These are phyloP conservation scores for Rhizopus delemar DNA, from an alignment of 371 early-diverging fungal species.

Conservation along the genomic window DNA sequence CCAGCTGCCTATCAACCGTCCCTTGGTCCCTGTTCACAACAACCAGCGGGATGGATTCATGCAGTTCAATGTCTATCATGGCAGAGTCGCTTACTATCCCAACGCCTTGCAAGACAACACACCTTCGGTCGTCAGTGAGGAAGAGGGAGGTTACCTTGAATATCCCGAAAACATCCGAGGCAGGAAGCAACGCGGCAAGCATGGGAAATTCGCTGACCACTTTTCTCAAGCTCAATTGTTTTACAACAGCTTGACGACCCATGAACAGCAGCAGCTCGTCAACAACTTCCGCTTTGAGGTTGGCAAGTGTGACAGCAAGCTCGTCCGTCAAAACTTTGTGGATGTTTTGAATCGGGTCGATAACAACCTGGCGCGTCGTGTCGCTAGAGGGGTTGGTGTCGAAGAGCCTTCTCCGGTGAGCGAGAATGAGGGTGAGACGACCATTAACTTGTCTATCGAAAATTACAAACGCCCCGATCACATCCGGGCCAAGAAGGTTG, in stretches of 20 bases:
- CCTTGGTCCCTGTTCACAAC: constrained; percentile 43
- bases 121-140: constrained; percentile 21
- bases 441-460: constrained; percentile 35
- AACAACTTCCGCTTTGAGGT: constrained; percentile 49
- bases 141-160: constrained; percentile 41
- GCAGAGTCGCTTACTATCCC: constrained; percentile 37
- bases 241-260: constrained; percentile 42
- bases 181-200: constrained; percentile 26
- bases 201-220: constrained; percentile 38
- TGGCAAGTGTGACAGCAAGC: constrained; percentile 30
- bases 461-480: constrained; percentile 31
- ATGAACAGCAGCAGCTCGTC: constrained; percentile 46
- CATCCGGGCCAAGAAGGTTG: constrained; percentile 36
- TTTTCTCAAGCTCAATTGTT: constrained; percentile 51
- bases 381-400: constrained; percentile 40
- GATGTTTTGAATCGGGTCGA: constrained; percentile 44
- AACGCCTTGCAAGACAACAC: constrained; percentile 35
- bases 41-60: constrained; percentile 57
- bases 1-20: constrained; percentile 57
- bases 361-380: constrained; percentile 41
- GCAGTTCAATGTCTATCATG: constrained; percentile 29
- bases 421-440: constrained; percentile 26
- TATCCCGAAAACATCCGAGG: constrained; percentile 33
- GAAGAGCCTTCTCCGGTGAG: constrained; percentile 24
- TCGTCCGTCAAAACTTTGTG: constrained; percentile 42